Evolutionary conservation across 2,329 filamentous ascomycete species (phyloP), one percentile per base, ranked within the genome.

Genomic region (Sclerotinia minor): DNA sequence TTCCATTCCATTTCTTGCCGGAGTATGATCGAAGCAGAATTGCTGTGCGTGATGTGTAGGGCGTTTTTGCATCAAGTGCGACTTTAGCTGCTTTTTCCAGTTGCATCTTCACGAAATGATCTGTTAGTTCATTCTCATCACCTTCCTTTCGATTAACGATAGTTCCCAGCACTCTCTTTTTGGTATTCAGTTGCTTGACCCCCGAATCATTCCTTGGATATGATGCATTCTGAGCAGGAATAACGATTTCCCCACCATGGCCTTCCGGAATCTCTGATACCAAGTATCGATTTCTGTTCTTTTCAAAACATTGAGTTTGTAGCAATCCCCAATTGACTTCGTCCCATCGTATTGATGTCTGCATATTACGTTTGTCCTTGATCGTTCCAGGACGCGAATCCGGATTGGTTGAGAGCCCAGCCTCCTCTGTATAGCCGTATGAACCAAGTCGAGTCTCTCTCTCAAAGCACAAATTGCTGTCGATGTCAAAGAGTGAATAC

Each of bases 11-110:
- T 38, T 85, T 78, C 76, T 91, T 92, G 67, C 87, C 89, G 44
- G 86, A 87, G 81, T 90, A 94, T 0, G 91, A 89, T 49, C 92
- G 87, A 49, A 96, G 83, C 7, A 97, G 79, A 13, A 96, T 78
- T 1, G 90, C 92, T 0, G 91, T 93, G 47, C 92, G 84, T 3
- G 79, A 58, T 58, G 69, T 66, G 44, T 65, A 50, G 19, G 45
- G 59, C 2, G 21, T 19, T 1, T 50, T 50, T 24, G n/a, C 45
- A 24, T 50, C 45, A 8, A 50, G 1, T 50, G 59, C 8, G 5
- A 29, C 59, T 26, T 50, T 38, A 6, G 21, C 45, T 50, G n/a
- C 44, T 49, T 65, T 41, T 11, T 47, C 54, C 4, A 67, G 41
- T 9, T 65, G 41, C 49, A 64, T 49, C 57, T 32, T 66, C 21